phyloP scores from a whole-genome alignment of 2,329 filamentous ascomycete genomes.

The Claviceps sp. region DNA sequence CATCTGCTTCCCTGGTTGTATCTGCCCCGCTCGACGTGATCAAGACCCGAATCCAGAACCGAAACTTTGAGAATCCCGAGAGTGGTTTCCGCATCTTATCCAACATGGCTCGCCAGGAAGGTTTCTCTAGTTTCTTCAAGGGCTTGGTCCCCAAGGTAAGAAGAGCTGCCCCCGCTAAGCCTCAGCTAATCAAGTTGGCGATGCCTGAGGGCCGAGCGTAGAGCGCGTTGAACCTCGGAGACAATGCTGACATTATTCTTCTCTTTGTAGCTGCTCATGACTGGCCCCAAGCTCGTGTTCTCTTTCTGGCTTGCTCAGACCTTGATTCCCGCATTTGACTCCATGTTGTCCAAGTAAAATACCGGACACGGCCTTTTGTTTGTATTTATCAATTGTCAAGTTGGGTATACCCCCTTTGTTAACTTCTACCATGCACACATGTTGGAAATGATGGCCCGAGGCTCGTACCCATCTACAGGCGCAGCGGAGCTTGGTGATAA shows the following conservation, averaged over 20 bases:
- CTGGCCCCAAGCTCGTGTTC: constrained; percentile 95
- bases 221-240: constrained; percentile 8
- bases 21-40: constrained; percentile 95
- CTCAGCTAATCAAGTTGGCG: not conserved
- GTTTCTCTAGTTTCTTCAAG: constrained; percentile 86
- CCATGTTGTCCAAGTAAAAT: constrained; percentile 18
- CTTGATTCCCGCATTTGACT: constrained; percentile 81
- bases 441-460: not conserved
- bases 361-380: not conserved
- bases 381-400: not conserved
- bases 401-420: not conserved
- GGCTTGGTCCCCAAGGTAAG: constrained; percentile 75
- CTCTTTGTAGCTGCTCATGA: constrained; percentile 68
- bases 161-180: not conserved
- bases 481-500: not conserved
- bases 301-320: constrained; percentile 99
- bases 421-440: not conserved
- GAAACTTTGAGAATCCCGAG: constrained; percentile 97
- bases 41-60: constrained; percentile 97
- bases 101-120: constrained; percentile 90
- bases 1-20: constrained; percentile 86
- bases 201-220: not conserved
- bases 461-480: not conserved
- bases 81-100: constrained; percentile 81
- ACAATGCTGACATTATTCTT: not conserved